A percentile compares a stretch with the other conserved stretches of the same genome.
Evolutionary conservation across 2,329 filamentous ascomycete genomes (phyloP).

Genomic region (Clarireedia homoeocarpa): DNA sequence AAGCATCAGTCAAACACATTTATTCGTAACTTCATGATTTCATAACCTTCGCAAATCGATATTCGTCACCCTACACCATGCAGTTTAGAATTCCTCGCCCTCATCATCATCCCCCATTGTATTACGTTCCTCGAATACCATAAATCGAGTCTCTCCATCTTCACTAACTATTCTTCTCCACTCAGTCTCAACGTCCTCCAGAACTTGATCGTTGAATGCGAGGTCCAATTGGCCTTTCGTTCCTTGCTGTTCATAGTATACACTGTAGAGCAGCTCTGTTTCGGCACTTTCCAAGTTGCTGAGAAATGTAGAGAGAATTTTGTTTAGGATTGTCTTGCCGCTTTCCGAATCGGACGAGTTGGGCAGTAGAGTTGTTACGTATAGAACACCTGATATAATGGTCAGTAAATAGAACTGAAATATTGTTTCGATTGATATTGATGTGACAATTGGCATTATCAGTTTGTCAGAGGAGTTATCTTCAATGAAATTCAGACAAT

Average conservation of each 20-base stretch:
- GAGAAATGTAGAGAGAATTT: slow-evolving; percentile 22
- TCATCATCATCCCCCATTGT: slow-evolving; percentile 49
- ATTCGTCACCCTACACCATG: not conserved
- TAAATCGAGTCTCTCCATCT: slow-evolving; percentile 42
- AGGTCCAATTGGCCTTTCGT: slow-evolving; percentile 49
- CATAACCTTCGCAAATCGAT: not conserved
- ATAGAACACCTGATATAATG: slow-evolving; percentile 29
- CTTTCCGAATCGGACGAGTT: slow-evolving; percentile 7
- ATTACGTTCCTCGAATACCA: slow-evolving; percentile 73
- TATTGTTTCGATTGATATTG: slow-evolving; percentile 7
- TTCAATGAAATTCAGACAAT: slow-evolving; percentile 97
- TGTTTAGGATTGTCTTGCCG: slow-evolving; percentile 16
- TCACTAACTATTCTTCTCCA: slow-evolving; percentile 53
- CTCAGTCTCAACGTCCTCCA: slow-evolving; percentile 59
- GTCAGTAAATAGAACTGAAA: slow-evolving; percentile 16
- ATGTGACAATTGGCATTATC: slow-evolving; percentile 44
- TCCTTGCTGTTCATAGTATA: slow-evolving; percentile 47
- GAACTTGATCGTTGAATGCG: slow-evolving; percentile 62
- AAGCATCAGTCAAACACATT: no score
- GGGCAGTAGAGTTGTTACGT: slow-evolving; percentile 22
- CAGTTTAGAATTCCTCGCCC: slow-evolving; percentile 21
- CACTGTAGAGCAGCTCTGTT: slow-evolving; percentile 38
- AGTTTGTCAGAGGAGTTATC: slow-evolving; percentile 87
- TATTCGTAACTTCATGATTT: not conserved
- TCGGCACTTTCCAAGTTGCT: slow-evolving; percentile 25